Evolutionary conservation across 169 alveolate species (phyloP), one percentile per base, ranked within the genome.

Genomic region (Prorocentrum cordatum): DNA sequence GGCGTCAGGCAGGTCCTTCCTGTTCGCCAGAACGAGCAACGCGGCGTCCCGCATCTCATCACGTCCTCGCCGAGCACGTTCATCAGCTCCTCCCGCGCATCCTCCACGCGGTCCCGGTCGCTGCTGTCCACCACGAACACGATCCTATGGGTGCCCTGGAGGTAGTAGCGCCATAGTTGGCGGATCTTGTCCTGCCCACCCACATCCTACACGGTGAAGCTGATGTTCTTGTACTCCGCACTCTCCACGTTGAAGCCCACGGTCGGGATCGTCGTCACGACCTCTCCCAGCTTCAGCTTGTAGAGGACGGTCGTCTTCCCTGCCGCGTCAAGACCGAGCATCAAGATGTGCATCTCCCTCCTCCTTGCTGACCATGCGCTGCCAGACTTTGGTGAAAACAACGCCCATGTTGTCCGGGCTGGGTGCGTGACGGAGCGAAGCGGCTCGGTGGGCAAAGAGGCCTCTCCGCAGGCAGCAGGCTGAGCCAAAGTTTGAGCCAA

Each of bases 241-340:
- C 96, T 95, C 93, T 97, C 99, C n/a, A 98, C 98, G 92, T 97
- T 96, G 94, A 97, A 97, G 26, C 99, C 99, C 45, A 97, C 97
- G 26, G 99, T 97, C 14, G 99, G 99, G 45, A 94, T 94, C 27
- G 98, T 95, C 31, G 95, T 95, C 27, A 95, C 97, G 22, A 95
- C 96, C 88, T 96, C 98, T 0, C 98, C 98, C 59, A 95, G 93
- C 92, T 96, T 96, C 83, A 97, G 93, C 92, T 96, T 95, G 93
- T 96, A 96, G 62, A 97, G 94, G 77, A 98, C 97, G 33, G 99
- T 97, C 62, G 99, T 97, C 94, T 98, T 98, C 22, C 99, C 99
- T 22, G 99, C 99, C 59, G 96, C 97, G 93, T 98, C 99, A 22
- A 98, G 95, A 64, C 99, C 99, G n/a, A n/a, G n/a, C n/a, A n/a